These are phyloP conservation scores for Colletotrichum musicola DNA, from an alignment of 2,329 filamentous ascomycete species.

Conservation along the genomic window DNA sequence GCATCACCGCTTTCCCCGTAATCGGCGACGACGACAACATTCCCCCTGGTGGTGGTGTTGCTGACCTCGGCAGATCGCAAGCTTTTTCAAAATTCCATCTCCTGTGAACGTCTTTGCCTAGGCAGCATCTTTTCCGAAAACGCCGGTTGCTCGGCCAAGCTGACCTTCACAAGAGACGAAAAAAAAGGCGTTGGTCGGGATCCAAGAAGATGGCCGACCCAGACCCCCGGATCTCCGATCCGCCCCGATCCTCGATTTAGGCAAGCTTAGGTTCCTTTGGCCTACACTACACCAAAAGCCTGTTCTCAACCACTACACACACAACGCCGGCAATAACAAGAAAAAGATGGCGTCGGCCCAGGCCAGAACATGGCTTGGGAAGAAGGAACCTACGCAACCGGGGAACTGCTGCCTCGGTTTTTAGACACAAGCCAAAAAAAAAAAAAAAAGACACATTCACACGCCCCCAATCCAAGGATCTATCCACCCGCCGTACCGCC, in stretches of 20 bases:
- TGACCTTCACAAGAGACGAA: background rate
- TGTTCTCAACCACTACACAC: too few species aligned
- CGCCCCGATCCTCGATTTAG: slow-evolving; percentile 10
- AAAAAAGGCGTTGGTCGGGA: background rate
- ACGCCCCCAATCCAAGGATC: too few species aligned
- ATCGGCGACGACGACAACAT: background rate
- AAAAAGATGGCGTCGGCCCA: slow-evolving; percentile 1
- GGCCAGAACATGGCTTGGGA: background rate
- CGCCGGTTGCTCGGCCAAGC: background rate
- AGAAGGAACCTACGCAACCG: too few species aligned
- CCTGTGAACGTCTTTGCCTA: background rate
- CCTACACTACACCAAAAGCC: too few species aligned
- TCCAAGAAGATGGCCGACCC: slow-evolving; percentile 1
- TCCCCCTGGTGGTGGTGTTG: background rate
- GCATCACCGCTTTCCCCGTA: background rate
- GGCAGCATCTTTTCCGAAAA: background rate
- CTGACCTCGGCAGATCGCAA: background rate
- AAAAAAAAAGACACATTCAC: too few species aligned
- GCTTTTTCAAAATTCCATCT: background rate
- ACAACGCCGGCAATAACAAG: background rate
- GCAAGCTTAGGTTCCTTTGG: too few species aligned
- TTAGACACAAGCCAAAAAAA: too few species aligned
- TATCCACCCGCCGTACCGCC: too few species aligned
- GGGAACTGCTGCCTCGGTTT: too few species aligned
- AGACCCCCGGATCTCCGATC: slow-evolving; percentile 22